phyloP scores from a whole-genome alignment of 129 eudicot genomes.

The Kitagawia praeruptora region DNA sequence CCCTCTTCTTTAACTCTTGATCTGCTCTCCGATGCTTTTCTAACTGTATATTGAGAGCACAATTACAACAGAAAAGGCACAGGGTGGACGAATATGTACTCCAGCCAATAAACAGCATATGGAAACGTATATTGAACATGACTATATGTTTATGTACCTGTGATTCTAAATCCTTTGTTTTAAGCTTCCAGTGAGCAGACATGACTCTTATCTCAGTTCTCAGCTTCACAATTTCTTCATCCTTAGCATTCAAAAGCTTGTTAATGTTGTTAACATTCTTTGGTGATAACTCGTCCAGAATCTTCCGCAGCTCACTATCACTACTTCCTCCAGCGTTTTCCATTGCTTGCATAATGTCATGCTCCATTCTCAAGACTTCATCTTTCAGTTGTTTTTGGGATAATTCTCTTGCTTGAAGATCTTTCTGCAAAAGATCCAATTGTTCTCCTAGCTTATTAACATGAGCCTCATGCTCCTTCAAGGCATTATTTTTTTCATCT shows the following conservation, averaged over 20 bases:
- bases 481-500: conserved; percentile 54
- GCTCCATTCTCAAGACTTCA: conserved; percentile 77
- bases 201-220: conserved; percentile 72
- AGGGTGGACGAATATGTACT: neutral
- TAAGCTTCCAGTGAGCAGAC: conserved; percentile 92
- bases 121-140: neutral
- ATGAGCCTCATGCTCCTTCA: conserved; percentile 74
- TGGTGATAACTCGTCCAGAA: conserved; percentile 82
- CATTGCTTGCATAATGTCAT: conserved; percentile 75
- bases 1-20: conserved; percentile 87
- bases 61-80: neutral
- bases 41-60: conserved; percentile 35
- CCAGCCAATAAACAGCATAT: neutral
- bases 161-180: conserved; percentile 73
- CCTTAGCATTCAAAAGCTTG: conserved; percentile 58
- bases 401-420: conserved; percentile 69
- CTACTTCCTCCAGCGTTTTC: conserved; percentile 58
- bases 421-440: conserved; percentile 70
- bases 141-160: conserved; percentile 36
- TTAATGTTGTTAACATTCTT: conserved; percentile 60
- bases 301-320: conserved; percentile 62
- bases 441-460: conserved; percentile 70
- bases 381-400: conserved; percentile 85
- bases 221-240: conserved; percentile 68
- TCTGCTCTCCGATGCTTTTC: conserved; percentile 93